A percentile compares a stretch with the other conserved stretches of the same genome.
Evolutionary conservation across 305 asterid species (phyloP).

Genomic region (Fraxinus sp.): DNA sequence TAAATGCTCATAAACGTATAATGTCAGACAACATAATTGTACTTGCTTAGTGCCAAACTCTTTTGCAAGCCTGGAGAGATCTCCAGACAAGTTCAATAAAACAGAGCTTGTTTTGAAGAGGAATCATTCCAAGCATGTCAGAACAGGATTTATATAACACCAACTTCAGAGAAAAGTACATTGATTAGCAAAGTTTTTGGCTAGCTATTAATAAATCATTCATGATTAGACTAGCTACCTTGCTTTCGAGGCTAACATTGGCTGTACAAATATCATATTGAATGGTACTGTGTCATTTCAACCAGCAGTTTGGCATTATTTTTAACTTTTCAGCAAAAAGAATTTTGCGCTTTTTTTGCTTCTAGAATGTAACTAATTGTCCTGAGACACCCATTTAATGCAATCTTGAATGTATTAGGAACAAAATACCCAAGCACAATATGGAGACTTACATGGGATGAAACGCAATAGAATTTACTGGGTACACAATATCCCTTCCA

Average conservation of each 20-base stretch:
- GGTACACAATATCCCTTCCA: conserved; percentile 90
- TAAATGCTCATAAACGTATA: neutral
- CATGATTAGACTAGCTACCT: neutral
- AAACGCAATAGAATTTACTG: conserved; percentile 93
- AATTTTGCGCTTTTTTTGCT: neutral
- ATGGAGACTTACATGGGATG: conserved; percentile 84
- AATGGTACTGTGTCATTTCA: neutral
- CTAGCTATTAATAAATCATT: neutral
- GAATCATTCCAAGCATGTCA: neutral
- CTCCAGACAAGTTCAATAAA: neutral
- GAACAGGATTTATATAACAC: neutral
- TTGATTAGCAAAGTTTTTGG: neutral
- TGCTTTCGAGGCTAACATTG: neutral
- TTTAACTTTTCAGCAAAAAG: neutral
- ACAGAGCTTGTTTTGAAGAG: neutral
- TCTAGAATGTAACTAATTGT: neutral
- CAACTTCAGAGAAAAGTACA: neutral
- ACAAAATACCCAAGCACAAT: neutral
- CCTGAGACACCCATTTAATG: neutral
- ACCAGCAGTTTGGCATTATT: neutral
- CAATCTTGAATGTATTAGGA: neutral
- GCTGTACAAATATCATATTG: neutral
- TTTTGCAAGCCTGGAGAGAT: neutral
- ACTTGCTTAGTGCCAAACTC: neutral
- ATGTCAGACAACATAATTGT: neutral